A percentile compares a stretch with the other conserved stretches of the same genome.
phyloP scores from a whole-genome alignment of 169 alveolate species.

The Condylostoma magnum region DNA sequence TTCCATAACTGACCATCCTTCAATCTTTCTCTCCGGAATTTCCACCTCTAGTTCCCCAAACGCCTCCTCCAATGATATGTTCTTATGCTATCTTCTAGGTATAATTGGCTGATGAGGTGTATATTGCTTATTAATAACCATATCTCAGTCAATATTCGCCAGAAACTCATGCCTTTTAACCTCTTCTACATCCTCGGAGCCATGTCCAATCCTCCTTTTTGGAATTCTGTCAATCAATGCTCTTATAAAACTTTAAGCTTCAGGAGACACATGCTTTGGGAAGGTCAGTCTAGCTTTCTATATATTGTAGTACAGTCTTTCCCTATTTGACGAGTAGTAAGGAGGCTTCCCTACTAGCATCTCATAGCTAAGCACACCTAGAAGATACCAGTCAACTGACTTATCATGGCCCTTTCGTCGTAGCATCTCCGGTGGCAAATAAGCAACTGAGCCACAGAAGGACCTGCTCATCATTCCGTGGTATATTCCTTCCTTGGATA shows the following conservation, averaged over 20 bases:
- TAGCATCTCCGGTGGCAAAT: slow-evolving; percentile 87
- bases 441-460: slow-evolving; percentile 87
- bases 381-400: slow-evolving; percentile 70
- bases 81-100: slow-evolving; percentile 3
- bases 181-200: background rate
- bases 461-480: slow-evolving; percentile 51
- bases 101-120: background rate
- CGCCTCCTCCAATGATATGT: background rate
- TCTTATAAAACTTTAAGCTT: slow-evolving; percentile 56
- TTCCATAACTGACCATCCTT: slow-evolving; percentile 28
- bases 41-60: slow-evolving; percentile 11
- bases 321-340: slow-evolving; percentile 56
- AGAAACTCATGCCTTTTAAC: slow-evolving; percentile 15
- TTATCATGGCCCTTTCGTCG: slow-evolving; percentile 60
- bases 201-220: background rate
- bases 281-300: slow-evolving; percentile 52
- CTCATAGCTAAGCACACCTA: slow-evolving; percentile 79
- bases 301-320: slow-evolving; percentile 61
- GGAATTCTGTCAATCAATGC: slow-evolving; percentile 5
- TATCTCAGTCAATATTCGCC: slow-evolving; percentile 4
- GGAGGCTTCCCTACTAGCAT: slow-evolving; percentile 81
- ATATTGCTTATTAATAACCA: background rate
- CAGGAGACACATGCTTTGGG: slow-evolving; percentile 58
- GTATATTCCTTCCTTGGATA: slow-evolving; percentile 74
- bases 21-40: slow-evolving; percentile 2